Conservation (phyloP, 2,329 filamentous ascomycete genomes). For the Aureobasidium musti region DNA sequence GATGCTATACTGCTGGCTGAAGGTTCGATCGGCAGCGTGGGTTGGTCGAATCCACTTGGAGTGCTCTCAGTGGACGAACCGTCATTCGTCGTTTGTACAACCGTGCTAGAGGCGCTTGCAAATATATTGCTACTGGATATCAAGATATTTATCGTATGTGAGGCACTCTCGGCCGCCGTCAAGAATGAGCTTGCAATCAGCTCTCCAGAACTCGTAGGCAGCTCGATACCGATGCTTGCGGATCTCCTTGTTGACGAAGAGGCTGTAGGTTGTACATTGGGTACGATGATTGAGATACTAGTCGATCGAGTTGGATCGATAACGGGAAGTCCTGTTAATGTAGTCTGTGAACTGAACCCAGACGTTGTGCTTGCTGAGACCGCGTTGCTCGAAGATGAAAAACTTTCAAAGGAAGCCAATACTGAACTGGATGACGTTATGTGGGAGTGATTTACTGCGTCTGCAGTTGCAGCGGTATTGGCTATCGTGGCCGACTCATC, state of each 20-base stretch:
- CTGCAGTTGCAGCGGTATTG: neutral
- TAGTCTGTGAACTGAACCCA: neutral
- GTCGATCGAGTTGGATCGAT: neutral
- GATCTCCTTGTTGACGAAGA: neutral
- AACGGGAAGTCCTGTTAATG: neutral
- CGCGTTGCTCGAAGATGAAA: neutral
- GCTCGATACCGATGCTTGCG: neutral
- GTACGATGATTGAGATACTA: constrained; percentile 16
- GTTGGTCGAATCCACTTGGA: neutral
- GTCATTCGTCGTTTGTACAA: neutral
- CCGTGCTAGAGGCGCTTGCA: neutral
- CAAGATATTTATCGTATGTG: neutral
- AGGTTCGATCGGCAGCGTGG: neutral
- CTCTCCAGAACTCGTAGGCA: neutral
- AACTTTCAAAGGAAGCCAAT: neutral
- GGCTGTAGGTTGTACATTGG: neutral
- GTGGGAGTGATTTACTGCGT: neutral
- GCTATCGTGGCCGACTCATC: neutral
- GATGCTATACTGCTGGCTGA: neutral
- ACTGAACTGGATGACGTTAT: neutral
- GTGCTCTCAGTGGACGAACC: neutral
- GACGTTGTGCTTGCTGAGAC: neutral
- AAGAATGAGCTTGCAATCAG: neutral
- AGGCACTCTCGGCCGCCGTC: constrained; percentile 4
- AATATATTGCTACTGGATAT: neutral